Percentiles rank a stretch among this genome's conserved stretches.
phyloP scores from a whole-genome alignment of 2,329 filamentous ascomycete species.

The Cordyceps farinosa region DNA sequence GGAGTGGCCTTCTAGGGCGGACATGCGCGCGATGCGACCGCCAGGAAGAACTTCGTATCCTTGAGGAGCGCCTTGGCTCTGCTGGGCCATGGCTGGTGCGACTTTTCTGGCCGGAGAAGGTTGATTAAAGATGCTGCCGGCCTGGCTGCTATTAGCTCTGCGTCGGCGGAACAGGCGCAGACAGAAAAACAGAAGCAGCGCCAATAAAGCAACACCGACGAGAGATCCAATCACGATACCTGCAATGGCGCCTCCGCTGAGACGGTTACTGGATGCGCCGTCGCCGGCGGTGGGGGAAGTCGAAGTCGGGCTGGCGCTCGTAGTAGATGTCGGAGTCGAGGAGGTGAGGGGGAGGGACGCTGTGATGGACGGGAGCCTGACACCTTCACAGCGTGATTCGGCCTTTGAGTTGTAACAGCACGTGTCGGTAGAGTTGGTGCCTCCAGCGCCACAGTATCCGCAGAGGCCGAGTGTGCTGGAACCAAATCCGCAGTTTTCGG shows the following conservation, averaged over 20 bases:
- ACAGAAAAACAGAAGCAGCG: slow-evolving; percentile 66
- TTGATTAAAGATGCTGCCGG: slow-evolving; percentile 81
- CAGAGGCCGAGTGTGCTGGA: slow-evolving; percentile 73
- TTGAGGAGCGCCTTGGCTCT: slow-evolving; percentile 34
- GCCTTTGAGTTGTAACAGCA: slow-evolving; percentile 84
- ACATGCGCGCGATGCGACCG: slow-evolving; percentile 92
- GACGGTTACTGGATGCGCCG: slow-evolving; percentile 26
- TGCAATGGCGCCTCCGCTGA: slow-evolving; percentile 86
- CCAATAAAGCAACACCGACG: slow-evolving; percentile 65
- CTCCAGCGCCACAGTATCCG: slow-evolving; percentile 78
- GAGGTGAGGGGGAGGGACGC: slow-evolving; percentile 61
- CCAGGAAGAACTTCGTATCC: slow-evolving; percentile 77
- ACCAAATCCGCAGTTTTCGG: slow-evolving; percentile 79
- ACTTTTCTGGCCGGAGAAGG: slow-evolving; percentile 67
- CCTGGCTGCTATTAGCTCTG: slow-evolving; percentile 49
- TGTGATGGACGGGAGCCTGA: slow-evolving; percentile 74
- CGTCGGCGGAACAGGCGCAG: slow-evolving; percentile 48
- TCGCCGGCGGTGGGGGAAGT: slow-evolving; percentile 25
- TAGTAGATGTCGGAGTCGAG: slow-evolving; percentile 30
- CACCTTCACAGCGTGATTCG: slow-evolving; percentile 67
- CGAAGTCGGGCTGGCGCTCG: slow-evolving; percentile 39
- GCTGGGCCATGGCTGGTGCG: slow-evolving; percentile 36
- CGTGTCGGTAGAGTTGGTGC: slow-evolving; percentile 88
- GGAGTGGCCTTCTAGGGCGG: slow-evolving; percentile 76
- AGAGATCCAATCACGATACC: slow-evolving; percentile 84